phyloP scores from a whole-genome alignment of 345 rosid genomes.

The Eucalyptus microcorys region DNA sequence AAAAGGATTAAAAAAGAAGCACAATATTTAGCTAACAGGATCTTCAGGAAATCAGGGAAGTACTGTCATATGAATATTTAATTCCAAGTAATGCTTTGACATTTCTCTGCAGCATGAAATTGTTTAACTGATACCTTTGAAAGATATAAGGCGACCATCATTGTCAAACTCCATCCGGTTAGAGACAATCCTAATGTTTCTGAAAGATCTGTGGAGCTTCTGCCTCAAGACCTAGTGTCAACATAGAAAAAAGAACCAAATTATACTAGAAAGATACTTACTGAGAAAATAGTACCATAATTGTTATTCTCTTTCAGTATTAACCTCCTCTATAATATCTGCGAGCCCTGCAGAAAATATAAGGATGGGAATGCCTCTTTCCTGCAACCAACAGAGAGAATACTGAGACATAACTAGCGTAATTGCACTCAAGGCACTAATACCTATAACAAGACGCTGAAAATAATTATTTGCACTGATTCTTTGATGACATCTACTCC shows the following conservation, averaged over 20 bases:
- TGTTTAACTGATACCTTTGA: slow-evolving; percentile 40
- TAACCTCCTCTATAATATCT: slow-evolving; percentile 91
- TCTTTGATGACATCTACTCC: not conserved
- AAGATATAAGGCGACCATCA: slow-evolving; percentile 52
- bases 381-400: slow-evolving; percentile 21
- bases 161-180: slow-evolving; percentile 65
- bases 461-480: not conserved
- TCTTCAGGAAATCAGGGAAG: not conserved
- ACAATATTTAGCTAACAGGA: not conserved
- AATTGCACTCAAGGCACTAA: not conserved
- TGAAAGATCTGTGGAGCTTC: slow-evolving; percentile 59
- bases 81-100: not conserved
- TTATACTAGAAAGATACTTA: not conserved
- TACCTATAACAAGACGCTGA: not conserved
- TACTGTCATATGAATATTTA: not conserved
- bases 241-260: not conserved
- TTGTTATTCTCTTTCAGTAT: not conserved
- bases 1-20: not conserved
- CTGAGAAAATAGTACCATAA: not conserved
- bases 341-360: slow-evolving; percentile 97
- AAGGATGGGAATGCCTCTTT: slow-evolving; percentile 61
- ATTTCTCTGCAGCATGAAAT: not conserved
- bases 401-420: not conserved
- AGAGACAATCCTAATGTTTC: slow-evolving; percentile 68
- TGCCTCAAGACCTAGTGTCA: slow-evolving; percentile 67